phyloP scores from a whole-genome alignment of 2,329 filamentous ascomycete genomes.

The Fusarium ramigenum region DNA sequence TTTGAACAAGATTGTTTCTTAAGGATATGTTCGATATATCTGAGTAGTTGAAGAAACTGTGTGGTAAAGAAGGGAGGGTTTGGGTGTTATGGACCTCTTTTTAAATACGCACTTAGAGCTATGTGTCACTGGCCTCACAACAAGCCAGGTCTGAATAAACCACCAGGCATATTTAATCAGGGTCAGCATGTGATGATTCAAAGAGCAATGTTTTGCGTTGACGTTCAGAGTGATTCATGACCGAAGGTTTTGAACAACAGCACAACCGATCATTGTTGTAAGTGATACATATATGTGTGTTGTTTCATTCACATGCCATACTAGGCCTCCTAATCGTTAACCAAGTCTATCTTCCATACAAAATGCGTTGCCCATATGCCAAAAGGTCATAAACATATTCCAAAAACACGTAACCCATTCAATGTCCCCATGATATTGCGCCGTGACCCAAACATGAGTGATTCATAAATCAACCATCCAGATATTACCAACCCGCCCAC shows the following conservation, averaged over 20 bases:
- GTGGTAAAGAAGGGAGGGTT: background rate
- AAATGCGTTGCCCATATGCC: conserved; percentile 3
- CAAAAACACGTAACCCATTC: background rate
- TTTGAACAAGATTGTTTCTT: background rate
- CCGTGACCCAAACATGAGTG: conserved; percentile 22
- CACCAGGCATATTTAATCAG: background rate
- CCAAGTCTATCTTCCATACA: conserved; percentile 19
- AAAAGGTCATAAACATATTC: background rate
- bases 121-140: conserved; percentile 1
- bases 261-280: background rate
- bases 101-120: background rate
- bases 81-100: background rate
- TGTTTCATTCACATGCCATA: conserved; percentile 23
- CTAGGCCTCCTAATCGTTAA: conserved; percentile 5
- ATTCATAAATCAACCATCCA: conserved; percentile 18
- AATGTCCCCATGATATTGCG: conserved; percentile 25
- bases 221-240: no score
- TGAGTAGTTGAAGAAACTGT: background rate
- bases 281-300: background rate
- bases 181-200: background rate
- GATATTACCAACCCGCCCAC: conserved; percentile 17
- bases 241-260: background rate
- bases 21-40: background rate
- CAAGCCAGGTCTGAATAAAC: background rate
- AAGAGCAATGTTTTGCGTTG: background rate